Evolutionary conservation across 2,329 filamentous ascomycete species (phyloP), one percentile per base, ranked within the genome.

Genomic region (Macrophomina tecta): DNA sequence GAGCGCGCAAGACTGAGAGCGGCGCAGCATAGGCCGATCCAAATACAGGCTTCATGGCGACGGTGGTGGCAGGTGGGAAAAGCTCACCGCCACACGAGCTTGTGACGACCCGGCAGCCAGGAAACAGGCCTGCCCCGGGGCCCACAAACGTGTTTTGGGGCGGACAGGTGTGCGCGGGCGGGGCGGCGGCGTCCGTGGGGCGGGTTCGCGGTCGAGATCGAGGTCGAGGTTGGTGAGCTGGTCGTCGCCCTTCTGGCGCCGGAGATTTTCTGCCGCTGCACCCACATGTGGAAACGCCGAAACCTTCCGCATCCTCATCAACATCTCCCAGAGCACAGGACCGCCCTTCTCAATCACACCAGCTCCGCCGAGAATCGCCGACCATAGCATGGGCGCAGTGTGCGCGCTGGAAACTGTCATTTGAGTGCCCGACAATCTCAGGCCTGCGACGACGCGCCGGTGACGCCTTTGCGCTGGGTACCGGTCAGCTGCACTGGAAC

Each of bases 21-120:
- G 58, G 58, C 23, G 58, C 58, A 61, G 58, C 58, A 61, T 61
- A 48, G 58, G 58, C 58, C 58, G 58, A 61, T 61, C 58, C 23
- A 61, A 61, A 61, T 61, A 36, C 30, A 30, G 16, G 12, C 46
- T 23, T 4, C 8, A 49, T 49, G n/a, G 46, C 23, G 46, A 49
- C 8, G 46, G 23, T 46, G 40, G 56, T 11, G 7, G 42, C 40
- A 60, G 55, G 23, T 23, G 23, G 23, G 12, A 32, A 18, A 9
- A 12, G 40, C 40, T 46, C 56, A 60, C 56, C 56, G 56, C 56
- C 56, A 60, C 40, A 46, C 23, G 49, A 9, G 49, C 49, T 11
- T 53, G 28, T 32, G 12, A 34, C 49, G 40, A 48, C 56, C 40
- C 56, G 23, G 28, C 38, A 60, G 56, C 56, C 56, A 7, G 40